Base-by-base conservation (phyloP, 1,284 basidiomycete species). In the Leccinum proliferum region DNA sequence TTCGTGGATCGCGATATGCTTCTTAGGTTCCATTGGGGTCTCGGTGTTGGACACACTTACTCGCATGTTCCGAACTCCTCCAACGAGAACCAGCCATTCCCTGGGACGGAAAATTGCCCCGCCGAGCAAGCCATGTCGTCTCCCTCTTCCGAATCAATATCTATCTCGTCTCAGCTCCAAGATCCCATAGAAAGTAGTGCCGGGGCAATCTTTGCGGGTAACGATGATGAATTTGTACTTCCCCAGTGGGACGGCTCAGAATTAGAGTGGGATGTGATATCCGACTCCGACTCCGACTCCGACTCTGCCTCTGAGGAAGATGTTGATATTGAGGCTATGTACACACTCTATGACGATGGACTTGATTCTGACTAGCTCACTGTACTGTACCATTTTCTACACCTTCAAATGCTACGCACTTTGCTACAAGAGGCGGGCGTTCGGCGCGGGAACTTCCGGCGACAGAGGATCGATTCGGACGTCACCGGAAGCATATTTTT, bases 1-100 rank as follows among this genome's bases (percentile, higher is more conserved):
- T 65, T 65, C 50, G 62, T 59, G 11, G 64, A 65, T 52, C 10
- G 59, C 5, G 64, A 65, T 52, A 65, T 65, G 57, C 7, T 60
- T 2, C 58, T 65, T 9, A 52, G 34, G 3, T 65, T 58, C 35
- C 58, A 55, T 34, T 55, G 53, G 53, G 63, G 64, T 5, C 57
- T 64, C 15, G 63, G 62, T 8, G 39, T 64, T 15, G 43, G 63
- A 8, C 63, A 61, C 29, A 25, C 48, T 32, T 55, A 55, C 21
- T 55, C 53, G 5, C 53, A 55, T 34, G 14, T 32, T 29, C 25
- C 53, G 29, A n/a, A 10, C 15, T 10, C 52, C 14, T 55, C 14
- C 12, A 15, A 32, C 11, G 8, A 29, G 15, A 55, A 55, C 52
- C 52, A 52, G n/a, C n/a, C 48, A 52, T 21, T 55, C 52, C 6